Conservation (phyloP, 2,329 filamentous ascomycete genomes). For the Cucurbitaria berberidis region DNA sequence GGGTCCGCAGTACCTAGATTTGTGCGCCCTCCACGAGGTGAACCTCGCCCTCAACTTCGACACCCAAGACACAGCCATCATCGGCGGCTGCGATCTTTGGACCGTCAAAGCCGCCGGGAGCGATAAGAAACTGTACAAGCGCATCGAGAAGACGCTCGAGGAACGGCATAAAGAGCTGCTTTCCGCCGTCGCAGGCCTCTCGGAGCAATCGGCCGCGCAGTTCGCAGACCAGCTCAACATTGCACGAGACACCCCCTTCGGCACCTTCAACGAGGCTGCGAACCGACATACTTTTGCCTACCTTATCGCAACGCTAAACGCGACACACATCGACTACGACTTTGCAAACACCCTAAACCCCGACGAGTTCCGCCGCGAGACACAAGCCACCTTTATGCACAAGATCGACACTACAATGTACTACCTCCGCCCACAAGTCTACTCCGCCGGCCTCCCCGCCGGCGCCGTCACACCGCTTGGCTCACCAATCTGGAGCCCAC, state of each 20-base stretch:
- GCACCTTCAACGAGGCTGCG: slow-evolving; percentile 83
- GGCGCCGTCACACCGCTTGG: slow-evolving; percentile 56
- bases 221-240: slow-evolving; percentile 73
- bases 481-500: slow-evolving; percentile 77
- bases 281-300: slow-evolving; percentile 94
- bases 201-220: slow-evolving; percentile 77
- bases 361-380: slow-evolving; percentile 86
- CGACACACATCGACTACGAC: slow-evolving; percentile 94
- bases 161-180: slow-evolving; percentile 89
- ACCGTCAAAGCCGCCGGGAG: slow-evolving; percentile 94
- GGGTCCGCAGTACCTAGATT: slow-evolving; percentile 77
- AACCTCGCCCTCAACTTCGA: slow-evolving; percentile 95
- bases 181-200: slow-evolving; percentile 84
- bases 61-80: slow-evolving; percentile 88
- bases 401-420: slow-evolving; percentile 84
- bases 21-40: slow-evolving; percentile 89
- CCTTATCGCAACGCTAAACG: slow-evolving; percentile 93
- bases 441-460: slow-evolving; percentile 49
- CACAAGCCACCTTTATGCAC: slow-evolving; percentile 80
- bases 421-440: slow-evolving; percentile 73
- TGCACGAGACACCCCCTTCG: slow-evolving; percentile 88
- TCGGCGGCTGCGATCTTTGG: slow-evolving; percentile 94
- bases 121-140: slow-evolving; percentile 97
- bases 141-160: slow-evolving; percentile 89
- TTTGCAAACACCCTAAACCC: slow-evolving; percentile 92